phyloP scores from a whole-genome alignment of 2,329 filamentous ascomycete genomes.

The Hypoxylon sp. region DNA sequence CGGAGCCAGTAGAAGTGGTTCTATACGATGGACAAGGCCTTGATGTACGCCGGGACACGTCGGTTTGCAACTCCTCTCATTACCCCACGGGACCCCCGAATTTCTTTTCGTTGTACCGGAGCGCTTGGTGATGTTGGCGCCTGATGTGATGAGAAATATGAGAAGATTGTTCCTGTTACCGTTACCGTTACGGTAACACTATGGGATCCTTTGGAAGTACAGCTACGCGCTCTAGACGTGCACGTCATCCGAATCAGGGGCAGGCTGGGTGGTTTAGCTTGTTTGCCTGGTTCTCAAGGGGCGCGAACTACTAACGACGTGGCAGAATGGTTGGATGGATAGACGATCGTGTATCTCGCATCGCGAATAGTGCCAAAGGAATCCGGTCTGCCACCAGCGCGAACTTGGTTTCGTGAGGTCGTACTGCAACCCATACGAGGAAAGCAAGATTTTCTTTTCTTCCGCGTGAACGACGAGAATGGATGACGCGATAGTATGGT shows the following conservation, averaged over 20 bases:
- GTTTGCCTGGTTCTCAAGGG: constrained; percentile 1
- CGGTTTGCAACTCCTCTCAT: too few species aligned
- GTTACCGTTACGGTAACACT: constrained; percentile 10
- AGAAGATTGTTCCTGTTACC: constrained; percentile 4
- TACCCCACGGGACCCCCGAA: constrained; percentile 18
- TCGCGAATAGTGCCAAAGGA: too few species aligned
- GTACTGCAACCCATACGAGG: too few species aligned
- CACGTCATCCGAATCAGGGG: constrained; percentile 18
- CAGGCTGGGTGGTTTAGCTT: background rate
- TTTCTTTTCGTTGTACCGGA: constrained; percentile 4
- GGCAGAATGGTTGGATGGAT: too few species aligned
- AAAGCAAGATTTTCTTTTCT: too few species aligned
- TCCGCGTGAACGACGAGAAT: too few species aligned
- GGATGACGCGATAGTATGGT: background rate
- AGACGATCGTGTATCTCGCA: too few species aligned
- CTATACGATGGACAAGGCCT: background rate
- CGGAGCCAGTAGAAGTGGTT: constrained; percentile 8
- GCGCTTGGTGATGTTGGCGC: background rate
- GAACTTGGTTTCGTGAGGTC: too few species aligned
- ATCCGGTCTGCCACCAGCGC: too few species aligned
- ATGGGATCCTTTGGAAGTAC: constrained; percentile 11
- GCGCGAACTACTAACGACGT: constrained; percentile 6
- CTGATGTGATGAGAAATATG: constrained; percentile 3
- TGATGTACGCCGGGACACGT: background rate
- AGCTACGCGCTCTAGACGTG: background rate